Base-by-base conservation (phyloP, 83 land plant species). In the Picea abies region DNA sequence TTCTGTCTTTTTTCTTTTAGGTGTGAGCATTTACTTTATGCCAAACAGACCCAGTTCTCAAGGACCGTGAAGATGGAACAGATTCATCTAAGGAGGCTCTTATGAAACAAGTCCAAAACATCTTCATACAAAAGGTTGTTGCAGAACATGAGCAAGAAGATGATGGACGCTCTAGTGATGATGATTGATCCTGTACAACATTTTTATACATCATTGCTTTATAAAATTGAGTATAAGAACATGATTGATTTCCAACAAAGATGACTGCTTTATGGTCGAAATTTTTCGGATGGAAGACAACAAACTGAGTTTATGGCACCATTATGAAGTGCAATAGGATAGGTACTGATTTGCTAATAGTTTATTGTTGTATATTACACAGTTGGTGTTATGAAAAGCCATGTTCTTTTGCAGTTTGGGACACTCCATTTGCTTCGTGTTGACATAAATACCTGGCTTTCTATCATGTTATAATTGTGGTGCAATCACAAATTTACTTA, bases 21-120 rank as follows among this genome's bases (percentile, higher is more conserved):
- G 94, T 88, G 96, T 97, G 67, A n/a, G 98, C 99, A 17, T 91
- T 97, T 56, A 92, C 89, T 41, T 90, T 97, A 5, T 93, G 96
- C 82, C 93, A 93, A 82, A 86, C 93, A 35, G 98, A 95, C 72
- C 95, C 96, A 17, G 99, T 97, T 9, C 94, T 97, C 19, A 87
- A 82, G 71, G 93, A 89, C 82, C 87, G 95, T 52, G 93, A 91
- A 17, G 86, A 88, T 84, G 93, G 88, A 58, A 85, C 80, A n/a
- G 84, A 84, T 70, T 25, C 83, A 68, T 91, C 94, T 20, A 91
- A 86, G 80, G 80, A 87, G 11, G 83, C 89, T 76, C 89, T 93
- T 16, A 85, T 87, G 61, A 87, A 94, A 78, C 90, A 90, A 77
- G 93, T 90, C 4, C 86, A 89, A 10, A 90, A 79, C 85, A 88